These are phyloP conservation scores for Myrica gale DNA, from an alignment of 306 rosid species.

Conservation along the genomic window DNA sequence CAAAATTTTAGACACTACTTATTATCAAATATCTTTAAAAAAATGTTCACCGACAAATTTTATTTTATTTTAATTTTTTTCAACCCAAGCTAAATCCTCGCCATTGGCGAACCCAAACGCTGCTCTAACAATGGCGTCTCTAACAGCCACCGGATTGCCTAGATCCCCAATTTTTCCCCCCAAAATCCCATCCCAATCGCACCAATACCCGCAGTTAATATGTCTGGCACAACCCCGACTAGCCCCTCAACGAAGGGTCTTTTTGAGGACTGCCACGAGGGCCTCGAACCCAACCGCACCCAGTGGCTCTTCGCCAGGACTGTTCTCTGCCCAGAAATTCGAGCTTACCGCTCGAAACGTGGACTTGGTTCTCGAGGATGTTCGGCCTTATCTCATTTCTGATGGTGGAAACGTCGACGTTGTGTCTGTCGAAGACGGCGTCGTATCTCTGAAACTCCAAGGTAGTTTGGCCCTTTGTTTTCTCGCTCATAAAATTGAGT, in stretches of 20 bases:
- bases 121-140: constrained; percentile 39
- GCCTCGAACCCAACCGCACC: constrained; percentile 44
- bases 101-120: not conserved
- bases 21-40: no score
- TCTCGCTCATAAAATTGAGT: not conserved
- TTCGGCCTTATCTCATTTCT: constrained; percentile 85
- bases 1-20: no score
- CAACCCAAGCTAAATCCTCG: not conserved
- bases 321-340: constrained; percentile 74
- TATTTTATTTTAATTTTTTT: no score
- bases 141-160: constrained; percentile 32
- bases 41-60: no score
- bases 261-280: constrained; percentile 24
- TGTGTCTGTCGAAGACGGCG: constrained; percentile 75
- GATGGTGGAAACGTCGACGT: constrained; percentile 97
- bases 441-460: constrained; percentile 77
- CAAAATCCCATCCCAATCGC: constrained; percentile 1
- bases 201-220: constrained; percentile 15
- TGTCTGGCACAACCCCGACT: constrained; percentile 1
- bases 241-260: constrained; percentile 14
- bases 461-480: constrained; percentile 32
- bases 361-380: constrained; percentile 82
- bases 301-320: constrained; percentile 52
- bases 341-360: constrained; percentile 74
- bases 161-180: constrained; percentile 28